A percentile compares a stretch with the other conserved stretches of the same genome.
Evolutionary conservation across 306 rosid species (phyloP).

Genomic region (Cicer arietinum): DNA sequence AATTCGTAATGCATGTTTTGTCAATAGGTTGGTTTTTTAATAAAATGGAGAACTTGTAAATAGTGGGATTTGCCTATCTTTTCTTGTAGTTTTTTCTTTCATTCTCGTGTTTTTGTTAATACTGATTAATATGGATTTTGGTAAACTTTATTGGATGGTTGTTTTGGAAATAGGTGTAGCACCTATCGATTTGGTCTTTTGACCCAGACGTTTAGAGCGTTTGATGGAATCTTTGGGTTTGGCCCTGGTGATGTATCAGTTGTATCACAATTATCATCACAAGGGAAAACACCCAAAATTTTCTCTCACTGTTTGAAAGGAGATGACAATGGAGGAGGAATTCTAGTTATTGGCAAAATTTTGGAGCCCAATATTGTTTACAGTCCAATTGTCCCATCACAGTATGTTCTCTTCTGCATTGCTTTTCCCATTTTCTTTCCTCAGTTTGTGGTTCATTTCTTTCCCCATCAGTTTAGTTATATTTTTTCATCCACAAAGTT

Average conservation of each 20-base stretch:
- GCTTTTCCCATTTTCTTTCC: slow-evolving; percentile 32
- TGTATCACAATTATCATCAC: slow-evolving; percentile 81
- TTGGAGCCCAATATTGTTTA: slow-evolving; percentile 85
- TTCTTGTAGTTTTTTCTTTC: too few species aligned
- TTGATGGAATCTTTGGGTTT: slow-evolving; percentile 63
- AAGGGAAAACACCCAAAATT: slow-evolving; percentile 62
- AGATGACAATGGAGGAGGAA: slow-evolving; percentile 87
- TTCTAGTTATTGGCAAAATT: slow-evolving; percentile 93
- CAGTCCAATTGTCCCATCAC: slow-evolving; percentile 88
- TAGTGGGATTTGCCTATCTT: too few species aligned
- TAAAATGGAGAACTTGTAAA: too few species aligned
- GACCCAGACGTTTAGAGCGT: slow-evolving; percentile 60
- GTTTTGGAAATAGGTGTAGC: slow-evolving; percentile 77
- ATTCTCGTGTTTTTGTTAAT: too few species aligned
- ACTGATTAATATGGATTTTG: too few species aligned
- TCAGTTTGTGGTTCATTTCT: background rate
- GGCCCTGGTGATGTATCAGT: slow-evolving; percentile 85
- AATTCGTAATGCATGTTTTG: background rate
- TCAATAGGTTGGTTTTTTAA: too few species aligned
- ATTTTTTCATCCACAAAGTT: too few species aligned
- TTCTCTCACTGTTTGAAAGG: slow-evolving; percentile 65
- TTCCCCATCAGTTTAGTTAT: background rate
- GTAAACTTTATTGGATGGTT: slow-evolving; percentile 36
- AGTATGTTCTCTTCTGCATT: slow-evolving; percentile 67
- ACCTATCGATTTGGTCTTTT: slow-evolving; percentile 76